phyloP scores from a whole-genome alignment of 331 rosid genomes.

The Quercus tomentella region DNA sequence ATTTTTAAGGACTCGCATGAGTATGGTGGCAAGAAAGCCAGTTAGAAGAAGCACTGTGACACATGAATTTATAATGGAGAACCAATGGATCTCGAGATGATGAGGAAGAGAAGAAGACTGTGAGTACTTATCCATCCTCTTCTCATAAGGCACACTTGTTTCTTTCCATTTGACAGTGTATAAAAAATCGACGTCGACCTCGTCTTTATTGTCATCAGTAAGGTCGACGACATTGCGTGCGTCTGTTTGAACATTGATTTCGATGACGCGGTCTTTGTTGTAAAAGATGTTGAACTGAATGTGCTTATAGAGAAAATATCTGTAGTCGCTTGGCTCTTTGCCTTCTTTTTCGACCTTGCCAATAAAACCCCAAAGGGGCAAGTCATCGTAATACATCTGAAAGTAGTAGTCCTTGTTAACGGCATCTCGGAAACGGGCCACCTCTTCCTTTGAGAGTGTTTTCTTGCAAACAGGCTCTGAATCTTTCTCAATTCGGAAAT shows the following conservation, averaged over 20 bases:
- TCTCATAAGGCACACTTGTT: slow-evolving; percentile 59
- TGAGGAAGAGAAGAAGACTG: slow-evolving; percentile 65
- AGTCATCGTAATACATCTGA: slow-evolving; percentile 83
- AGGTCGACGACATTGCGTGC: slow-evolving; percentile 50
- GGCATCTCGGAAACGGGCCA: slow-evolving; percentile 53
- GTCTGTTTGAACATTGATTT: slow-evolving; percentile 53
- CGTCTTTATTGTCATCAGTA: slow-evolving; percentile 43
- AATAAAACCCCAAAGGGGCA: slow-evolving; percentile 80
- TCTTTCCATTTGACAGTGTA: slow-evolving; percentile 79
- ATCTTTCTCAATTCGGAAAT: slow-evolving; percentile 55
- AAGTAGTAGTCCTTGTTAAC: slow-evolving; percentile 74
- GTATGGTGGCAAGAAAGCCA: slow-evolving; percentile 78
- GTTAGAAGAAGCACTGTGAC: slow-evolving; percentile 78
- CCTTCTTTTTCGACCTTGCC: slow-evolving; percentile 68
- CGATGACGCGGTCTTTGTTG: slow-evolving; percentile 76
- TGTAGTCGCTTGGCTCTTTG: slow-evolving; percentile 66
- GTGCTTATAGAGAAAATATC: slow-evolving; percentile 63
- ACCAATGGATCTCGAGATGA: slow-evolving; percentile 90
- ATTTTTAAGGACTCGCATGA: slow-evolving; percentile 81
- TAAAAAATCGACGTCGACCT: slow-evolving; percentile 49
- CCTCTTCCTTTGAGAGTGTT: slow-evolving; percentile 49
- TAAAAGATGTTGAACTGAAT: slow-evolving; percentile 61
- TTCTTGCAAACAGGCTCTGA: slow-evolving; percentile 43
- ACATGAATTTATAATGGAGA: slow-evolving; percentile 80
- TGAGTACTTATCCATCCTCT: slow-evolving; percentile 78